Conservation (phyloP, 108 stramenopile species). For the Cyclotella choctawhatcheeana region DNA sequence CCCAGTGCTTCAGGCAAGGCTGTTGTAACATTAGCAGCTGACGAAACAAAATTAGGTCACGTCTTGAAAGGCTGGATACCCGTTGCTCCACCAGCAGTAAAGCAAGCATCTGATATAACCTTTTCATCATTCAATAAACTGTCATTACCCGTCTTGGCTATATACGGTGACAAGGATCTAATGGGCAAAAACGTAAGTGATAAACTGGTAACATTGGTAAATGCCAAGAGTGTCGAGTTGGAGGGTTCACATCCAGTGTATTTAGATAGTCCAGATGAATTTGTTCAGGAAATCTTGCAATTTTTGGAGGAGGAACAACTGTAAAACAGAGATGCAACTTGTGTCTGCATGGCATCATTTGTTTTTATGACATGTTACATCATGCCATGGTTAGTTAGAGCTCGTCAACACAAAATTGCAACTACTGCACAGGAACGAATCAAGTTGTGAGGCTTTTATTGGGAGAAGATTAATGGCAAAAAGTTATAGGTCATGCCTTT, state of each 20-base stretch:
- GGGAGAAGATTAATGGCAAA: no score
- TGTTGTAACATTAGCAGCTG: constrained; percentile 52
- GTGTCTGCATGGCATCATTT: no score
- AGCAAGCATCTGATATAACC: constrained; percentile 20
- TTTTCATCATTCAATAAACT: neutral
- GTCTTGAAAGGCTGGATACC: constrained; percentile 72
- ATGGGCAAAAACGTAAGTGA: constrained; percentile 55
- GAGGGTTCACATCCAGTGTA: constrained; percentile 77
- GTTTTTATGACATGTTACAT: no score
- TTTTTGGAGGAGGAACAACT: constrained; percentile 43
- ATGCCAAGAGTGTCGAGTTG: constrained; percentile 63
- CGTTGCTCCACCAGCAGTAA: constrained; percentile 61
- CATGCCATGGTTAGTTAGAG: no score
- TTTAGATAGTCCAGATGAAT: constrained; percentile 72
- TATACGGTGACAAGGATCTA: constrained; percentile 67
- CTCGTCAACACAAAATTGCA: no score
- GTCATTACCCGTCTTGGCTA: constrained; percentile 56
- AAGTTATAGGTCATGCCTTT: no score
- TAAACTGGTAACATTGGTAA: constrained; percentile 37
- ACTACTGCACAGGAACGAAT: no score
- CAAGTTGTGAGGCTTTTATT: no score
- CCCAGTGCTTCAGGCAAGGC: constrained; percentile 82
- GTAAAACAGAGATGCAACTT: no score
- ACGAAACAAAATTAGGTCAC: constrained; percentile 19
- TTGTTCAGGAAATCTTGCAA: constrained; percentile 55